These are phyloP conservation scores for Vaccinium corymbosum DNA, from an alignment of 148 eudicot genomes.

Conservation along the genomic window DNA sequence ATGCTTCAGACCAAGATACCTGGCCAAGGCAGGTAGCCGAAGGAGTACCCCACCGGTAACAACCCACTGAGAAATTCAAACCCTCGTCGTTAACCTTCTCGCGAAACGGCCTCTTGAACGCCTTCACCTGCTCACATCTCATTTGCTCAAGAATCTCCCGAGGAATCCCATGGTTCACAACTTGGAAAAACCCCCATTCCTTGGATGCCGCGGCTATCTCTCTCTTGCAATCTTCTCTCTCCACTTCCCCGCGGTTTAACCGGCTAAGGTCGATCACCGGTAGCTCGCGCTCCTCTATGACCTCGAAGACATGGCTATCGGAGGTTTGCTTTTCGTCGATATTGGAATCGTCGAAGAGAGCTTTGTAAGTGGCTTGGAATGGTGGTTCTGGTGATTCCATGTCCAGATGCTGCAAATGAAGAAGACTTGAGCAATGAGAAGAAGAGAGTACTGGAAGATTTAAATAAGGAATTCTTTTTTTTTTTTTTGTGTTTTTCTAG, in stretches of 20 bases:
- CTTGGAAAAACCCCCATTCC: slow-evolving; percentile 89
- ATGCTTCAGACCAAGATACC: slow-evolving; percentile 87
- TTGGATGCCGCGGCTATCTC: slow-evolving; percentile 51
- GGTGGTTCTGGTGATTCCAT: slow-evolving; percentile 63
- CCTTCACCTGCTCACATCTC: slow-evolving; percentile 53
- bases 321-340: not conserved
- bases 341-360: slow-evolving; percentile 26
- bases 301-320: not conserved
- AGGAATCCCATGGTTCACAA: slow-evolving; percentile 70
- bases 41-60: slow-evolving; percentile 90
- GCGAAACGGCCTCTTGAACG: slow-evolving; percentile 52
- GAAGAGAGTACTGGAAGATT: not conserved
- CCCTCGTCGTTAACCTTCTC: slow-evolving; percentile 40
- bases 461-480: not conserved
- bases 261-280: slow-evolving; percentile 53
- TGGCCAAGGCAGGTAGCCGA: slow-evolving; percentile 61
- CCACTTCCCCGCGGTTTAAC: slow-evolving; percentile 23
- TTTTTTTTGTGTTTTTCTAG: not conserved
- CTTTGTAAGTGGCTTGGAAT: slow-evolving; percentile 46
- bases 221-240: slow-evolving; percentile 46
- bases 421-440: not conserved
- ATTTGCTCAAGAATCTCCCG: slow-evolving; percentile 39
- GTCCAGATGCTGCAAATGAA: slow-evolving; percentile 19
- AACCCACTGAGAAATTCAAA: slow-evolving; percentile 51
- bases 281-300: slow-evolving; percentile 35